These are phyloP conservation scores for Geoglossum cookeanum DNA, from an alignment of 2,329 filamentous ascomycete species.

Conservation along the genomic window DNA sequence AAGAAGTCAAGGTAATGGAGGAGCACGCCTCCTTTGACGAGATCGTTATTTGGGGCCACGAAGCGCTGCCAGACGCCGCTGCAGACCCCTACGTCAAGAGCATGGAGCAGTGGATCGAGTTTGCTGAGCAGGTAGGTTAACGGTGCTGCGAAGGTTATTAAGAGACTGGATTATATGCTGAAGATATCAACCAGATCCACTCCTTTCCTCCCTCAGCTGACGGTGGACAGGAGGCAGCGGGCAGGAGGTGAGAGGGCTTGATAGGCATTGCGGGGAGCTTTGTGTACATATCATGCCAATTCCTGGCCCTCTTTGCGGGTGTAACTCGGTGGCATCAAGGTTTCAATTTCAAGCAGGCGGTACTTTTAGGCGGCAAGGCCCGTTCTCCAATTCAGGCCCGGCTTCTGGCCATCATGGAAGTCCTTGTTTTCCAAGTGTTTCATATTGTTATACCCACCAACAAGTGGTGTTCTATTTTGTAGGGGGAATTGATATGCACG, in stretches of 20 bases:
- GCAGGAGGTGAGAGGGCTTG: neutral
- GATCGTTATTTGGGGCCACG: slow-evolving; percentile 72
- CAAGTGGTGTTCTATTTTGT: no score
- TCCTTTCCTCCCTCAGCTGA: neutral
- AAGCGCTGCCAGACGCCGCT: slow-evolving; percentile 39
- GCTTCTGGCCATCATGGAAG: no score
- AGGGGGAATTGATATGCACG: no score
- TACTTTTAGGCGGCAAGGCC: no score
- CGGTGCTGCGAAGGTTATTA: neutral
- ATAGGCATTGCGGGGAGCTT: neutral
- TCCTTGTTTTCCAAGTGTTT: no score
- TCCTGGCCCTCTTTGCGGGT: no score
- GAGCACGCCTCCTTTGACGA: slow-evolving; percentile 51
- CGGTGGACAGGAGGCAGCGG: neutral
- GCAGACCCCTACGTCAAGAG: slow-evolving; percentile 54
- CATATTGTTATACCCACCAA: no score
- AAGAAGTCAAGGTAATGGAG: slow-evolving; percentile 38
- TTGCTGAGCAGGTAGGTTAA: slow-evolving; percentile 43
- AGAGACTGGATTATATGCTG: neutral
- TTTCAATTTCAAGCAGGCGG: no score
- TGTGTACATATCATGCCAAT: neutral
- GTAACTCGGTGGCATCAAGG: no score
- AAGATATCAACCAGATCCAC: neutral
- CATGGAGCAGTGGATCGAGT: slow-evolving; percentile 60
- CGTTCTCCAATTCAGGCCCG: no score